These are phyloP conservation scores for Pythium sukuiense DNA, from an alignment of 352 stramenopile species.

Conservation along the genomic window DNA sequence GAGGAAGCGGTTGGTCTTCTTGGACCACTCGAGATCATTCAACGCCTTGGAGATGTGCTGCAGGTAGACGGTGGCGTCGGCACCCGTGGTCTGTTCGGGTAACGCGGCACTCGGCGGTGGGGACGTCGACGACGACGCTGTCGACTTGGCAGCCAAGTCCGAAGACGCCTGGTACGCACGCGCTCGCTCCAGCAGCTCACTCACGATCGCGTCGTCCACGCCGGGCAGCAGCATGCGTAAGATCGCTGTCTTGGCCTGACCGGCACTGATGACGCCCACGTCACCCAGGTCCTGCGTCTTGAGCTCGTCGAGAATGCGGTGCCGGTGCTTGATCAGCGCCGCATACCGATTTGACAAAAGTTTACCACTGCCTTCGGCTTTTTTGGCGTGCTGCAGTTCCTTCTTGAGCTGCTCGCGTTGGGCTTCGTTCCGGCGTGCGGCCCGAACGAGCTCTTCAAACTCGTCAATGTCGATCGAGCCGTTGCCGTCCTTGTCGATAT, in stretches of 20 bases:
- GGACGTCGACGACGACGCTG: background rate
- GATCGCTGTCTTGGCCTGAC: conserved; percentile 51
- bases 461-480: conserved; percentile 85
- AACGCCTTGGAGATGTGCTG: conserved; percentile 53
- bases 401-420: conserved; percentile 75
- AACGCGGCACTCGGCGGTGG: background rate
- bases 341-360: conserved; percentile 32
- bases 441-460: conserved; percentile 79
- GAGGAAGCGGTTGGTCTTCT: conserved; percentile 77
- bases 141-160: background rate
- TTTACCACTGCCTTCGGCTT: conserved; percentile 32
- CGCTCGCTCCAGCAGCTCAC: conserved; percentile 44
- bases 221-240: conserved; percentile 48
- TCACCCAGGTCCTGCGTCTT: conserved; percentile 42
- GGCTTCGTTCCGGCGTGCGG: conserved; percentile 64
- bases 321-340: conserved; percentile 49
- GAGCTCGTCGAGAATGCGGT: conserved; percentile 70
- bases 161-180: conserved; percentile 2
- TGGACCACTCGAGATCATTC: conserved; percentile 63
- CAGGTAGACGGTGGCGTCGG: conserved; percentile 34
- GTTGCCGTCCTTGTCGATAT: conserved; percentile 85
- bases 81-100: background rate
- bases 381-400: conserved; percentile 52
- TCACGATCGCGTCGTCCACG: conserved; percentile 47
- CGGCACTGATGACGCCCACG: conserved; percentile 36